phyloP scores from a whole-genome alignment of 2,329 filamentous ascomycete genomes.

The Ambrosiella xylebori region DNA sequence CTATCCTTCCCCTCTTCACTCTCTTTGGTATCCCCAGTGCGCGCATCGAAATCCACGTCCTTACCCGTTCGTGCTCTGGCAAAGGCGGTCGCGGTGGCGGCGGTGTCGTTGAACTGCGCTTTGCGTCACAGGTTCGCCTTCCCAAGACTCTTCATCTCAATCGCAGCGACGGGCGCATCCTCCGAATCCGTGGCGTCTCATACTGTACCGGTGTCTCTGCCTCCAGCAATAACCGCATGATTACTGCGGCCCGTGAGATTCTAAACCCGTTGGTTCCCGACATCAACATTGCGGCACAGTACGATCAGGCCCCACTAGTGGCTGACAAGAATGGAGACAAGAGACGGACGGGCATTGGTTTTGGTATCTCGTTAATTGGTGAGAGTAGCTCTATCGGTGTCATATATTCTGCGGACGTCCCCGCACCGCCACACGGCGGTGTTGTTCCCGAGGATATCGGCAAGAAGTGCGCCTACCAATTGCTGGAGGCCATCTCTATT shows the following conservation, averaged over 20 bases:
- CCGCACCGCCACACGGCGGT: slow-evolving; percentile 58
- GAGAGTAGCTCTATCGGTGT: slow-evolving; percentile 72
- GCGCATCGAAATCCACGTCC: slow-evolving; percentile 69
- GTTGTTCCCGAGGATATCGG: slow-evolving; percentile 82
- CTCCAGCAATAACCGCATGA: slow-evolving; percentile 89
- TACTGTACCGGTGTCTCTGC: slow-evolving; percentile 85
- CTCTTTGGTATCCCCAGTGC: slow-evolving; percentile 69
- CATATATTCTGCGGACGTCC: slow-evolving; percentile 73
- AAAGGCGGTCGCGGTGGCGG: slow-evolving; percentile 62
- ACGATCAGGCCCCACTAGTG: slow-evolving; percentile 47
- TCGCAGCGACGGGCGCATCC: slow-evolving; percentile 67
- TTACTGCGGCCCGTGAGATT: slow-evolving; percentile 71
- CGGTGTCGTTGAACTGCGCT: slow-evolving; percentile 82
- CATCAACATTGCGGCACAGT: slow-evolving; percentile 74
- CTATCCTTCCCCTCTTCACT: slow-evolving; percentile 75
- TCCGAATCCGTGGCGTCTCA: slow-evolving; percentile 78
- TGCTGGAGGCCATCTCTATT: slow-evolving; percentile 65
- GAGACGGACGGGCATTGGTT: slow-evolving; percentile 67
- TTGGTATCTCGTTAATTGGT: slow-evolving; percentile 77
- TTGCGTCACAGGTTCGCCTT: slow-evolving; percentile 80
- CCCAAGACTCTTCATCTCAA: slow-evolving; percentile 85
- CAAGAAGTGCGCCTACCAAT: slow-evolving; percentile 69
- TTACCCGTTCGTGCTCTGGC: slow-evolving; percentile 64
- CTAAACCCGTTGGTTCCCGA: slow-evolving; percentile 75
- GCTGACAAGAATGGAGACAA: slow-evolving; percentile 35